Percentiles rank a stretch among this genome's conserved stretches.
Evolutionary conservation across 2,329 filamentous ascomycete genomes (phyloP).

Genomic region (Xylariaceae sp.): DNA sequence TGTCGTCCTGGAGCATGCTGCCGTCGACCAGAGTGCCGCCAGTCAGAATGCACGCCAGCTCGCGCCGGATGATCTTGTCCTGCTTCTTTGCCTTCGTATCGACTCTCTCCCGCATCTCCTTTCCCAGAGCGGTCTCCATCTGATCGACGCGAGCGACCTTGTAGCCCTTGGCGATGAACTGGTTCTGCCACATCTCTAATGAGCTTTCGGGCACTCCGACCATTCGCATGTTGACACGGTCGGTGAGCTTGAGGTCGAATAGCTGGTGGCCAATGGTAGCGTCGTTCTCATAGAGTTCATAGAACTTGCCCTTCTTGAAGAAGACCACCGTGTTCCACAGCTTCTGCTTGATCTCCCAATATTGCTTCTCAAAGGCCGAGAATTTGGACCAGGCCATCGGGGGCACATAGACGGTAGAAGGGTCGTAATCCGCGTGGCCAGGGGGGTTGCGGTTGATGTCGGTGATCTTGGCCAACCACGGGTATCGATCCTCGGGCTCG

Average conservation of each 20-base stretch:
- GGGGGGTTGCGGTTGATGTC: conserved; percentile 78
- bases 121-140: conserved; percentile 88
- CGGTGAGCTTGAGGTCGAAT: conserved; percentile 95
- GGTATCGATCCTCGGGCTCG: conserved; percentile 78
- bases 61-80: conserved; percentile 88
- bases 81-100: conserved; percentile 60
- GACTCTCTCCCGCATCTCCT: conserved; percentile 96
- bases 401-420: conserved; percentile 83
- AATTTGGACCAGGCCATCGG: conserved; percentile 73
- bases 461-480: conserved; percentile 79
- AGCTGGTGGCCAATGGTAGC: conserved; percentile 93
- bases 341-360: conserved; percentile 98
- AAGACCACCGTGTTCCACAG: conserved; percentile 97
- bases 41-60: conserved; percentile 85
- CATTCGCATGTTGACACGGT: conserved; percentile 99
- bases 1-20: conserved; percentile 95
- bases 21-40: conserved; percentile 90
- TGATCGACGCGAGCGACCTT: conserved; percentile 97
- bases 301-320: conserved; percentile 99
- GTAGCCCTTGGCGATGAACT: conserved; percentile 96
- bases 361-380: conserved; percentile 93
- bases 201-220: conserved; percentile 94
- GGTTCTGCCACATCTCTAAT: conserved; percentile 93
- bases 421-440: conserved; percentile 82
- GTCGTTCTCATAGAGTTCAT: conserved; percentile 96